Evolutionary conservation across 495 filamentous ascomycete genomes (phyloP), one percentile per base, ranked within the genome.

Genomic region (Niebla homalea): DNA sequence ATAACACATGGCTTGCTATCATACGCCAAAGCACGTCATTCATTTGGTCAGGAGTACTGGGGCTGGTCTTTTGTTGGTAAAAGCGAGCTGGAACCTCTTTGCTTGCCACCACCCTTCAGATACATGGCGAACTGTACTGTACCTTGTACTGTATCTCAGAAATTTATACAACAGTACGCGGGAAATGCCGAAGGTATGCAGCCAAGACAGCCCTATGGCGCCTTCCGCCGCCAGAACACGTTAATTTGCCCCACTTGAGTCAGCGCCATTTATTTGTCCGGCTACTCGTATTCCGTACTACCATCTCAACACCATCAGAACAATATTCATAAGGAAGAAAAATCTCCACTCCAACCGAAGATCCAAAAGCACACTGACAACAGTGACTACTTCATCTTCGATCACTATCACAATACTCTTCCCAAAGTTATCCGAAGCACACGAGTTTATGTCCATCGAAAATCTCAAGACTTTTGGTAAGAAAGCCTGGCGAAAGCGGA

Each of bases 361-460:
- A 10, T 45, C n/a, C 15, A n/a, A 22, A 21, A 14, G n/a, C 25
- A 52, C 14, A 51, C 40, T n/a, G 1, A 38, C 18, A 21, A 53
- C 43, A 42, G 32, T 20, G 42, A n/a, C 23, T 22, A 14, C 40
- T 36, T 35, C 35, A 20, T 21, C 14, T 14, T 6, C 29, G 35
- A n/a, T 26, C 14, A 14, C 48, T 44, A 45, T 18, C 44, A 16
- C 36, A 49, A 26, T 43, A 48, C 41, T 21, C 20, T 36, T 52
- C 54, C 25, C 43, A 38, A 47, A 46, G 49, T 51, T 35, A 57
- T 49, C 43, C 22, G 25, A 37, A 70, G 68, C 73, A 65, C 65
- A 66, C 72, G 73, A 87, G 85, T 94, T 93, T 94, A 96, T 94
- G 89, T 94, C 89, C 83, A 95, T 95, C 87, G 85, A 95, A 92